These are phyloP conservation scores for Scedosporium dehoogii DNA, from an alignment of 2,329 filamentous ascomycete species.

Conservation along the genomic window DNA sequence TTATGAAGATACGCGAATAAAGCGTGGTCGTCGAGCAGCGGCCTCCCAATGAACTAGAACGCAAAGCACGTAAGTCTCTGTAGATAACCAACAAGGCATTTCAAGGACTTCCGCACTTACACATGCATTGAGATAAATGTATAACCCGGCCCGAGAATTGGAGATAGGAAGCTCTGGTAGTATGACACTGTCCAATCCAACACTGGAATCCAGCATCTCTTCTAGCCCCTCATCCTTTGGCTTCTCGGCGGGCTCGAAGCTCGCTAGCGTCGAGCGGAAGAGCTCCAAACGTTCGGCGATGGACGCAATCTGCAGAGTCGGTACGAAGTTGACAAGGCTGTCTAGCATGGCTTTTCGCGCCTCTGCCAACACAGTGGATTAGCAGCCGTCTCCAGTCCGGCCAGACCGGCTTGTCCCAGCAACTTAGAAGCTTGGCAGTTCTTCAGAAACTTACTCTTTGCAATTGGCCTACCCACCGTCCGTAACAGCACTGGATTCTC, in stretches of 20 bases:
- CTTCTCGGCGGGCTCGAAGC: conserved; percentile 44
- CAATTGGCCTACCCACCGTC: conserved; percentile 40
- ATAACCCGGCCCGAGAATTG: conserved; percentile 73
- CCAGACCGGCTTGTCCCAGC: not conserved
- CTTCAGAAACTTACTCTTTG: conserved; percentile 34
- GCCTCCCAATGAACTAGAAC: conserved; percentile 66
- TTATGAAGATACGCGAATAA: conserved; percentile 76
- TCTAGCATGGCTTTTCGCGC: conserved; percentile 38
- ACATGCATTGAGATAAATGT: conserved; percentile 74
- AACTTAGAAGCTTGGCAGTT: not conserved
- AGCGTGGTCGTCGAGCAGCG: conserved; percentile 69
- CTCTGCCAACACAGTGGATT: conserved; percentile 19
- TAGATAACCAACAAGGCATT: no score
- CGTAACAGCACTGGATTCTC: conserved; percentile 48
- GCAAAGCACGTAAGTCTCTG: not conserved
- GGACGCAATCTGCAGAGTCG: conserved; percentile 46
- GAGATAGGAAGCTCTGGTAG: conserved; percentile 57
- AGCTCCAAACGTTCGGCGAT: conserved; percentile 44
- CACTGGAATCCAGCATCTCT: conserved; percentile 45
- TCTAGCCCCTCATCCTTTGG: conserved; percentile 34
- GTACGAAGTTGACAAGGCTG: conserved; percentile 42
- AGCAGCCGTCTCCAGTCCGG: not conserved
- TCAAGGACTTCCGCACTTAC: conserved; percentile 35
- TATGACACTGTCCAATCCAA: conserved; percentile 45
- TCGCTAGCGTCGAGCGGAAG: conserved; percentile 46